phyloP scores from a whole-genome alignment of 306 rosid genomes.

The Vachellia pachyceras region DNA sequence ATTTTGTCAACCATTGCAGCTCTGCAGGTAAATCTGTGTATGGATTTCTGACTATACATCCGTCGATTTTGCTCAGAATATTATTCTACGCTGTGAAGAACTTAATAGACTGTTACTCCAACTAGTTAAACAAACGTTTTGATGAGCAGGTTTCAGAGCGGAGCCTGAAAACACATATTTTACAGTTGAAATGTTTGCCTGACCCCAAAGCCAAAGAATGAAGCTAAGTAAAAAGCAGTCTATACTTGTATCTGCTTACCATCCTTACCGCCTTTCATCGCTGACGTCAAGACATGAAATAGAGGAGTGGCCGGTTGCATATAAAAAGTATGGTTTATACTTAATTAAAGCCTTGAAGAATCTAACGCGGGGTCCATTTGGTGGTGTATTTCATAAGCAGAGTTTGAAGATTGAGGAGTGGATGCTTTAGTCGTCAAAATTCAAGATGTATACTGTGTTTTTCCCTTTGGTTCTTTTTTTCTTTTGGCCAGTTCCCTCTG shows the following conservation, averaged over 20 bases:
- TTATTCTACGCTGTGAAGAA: slow-evolving; percentile 11
- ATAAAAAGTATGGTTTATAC: neutral
- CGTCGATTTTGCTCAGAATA: slow-evolving; percentile 27
- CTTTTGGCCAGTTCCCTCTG: neutral
- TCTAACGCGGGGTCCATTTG: slow-evolving; percentile 41
- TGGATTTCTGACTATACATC: neutral
- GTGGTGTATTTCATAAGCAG: slow-evolving; percentile 34
- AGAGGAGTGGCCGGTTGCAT: neutral
- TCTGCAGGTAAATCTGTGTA: slow-evolving; percentile 64
- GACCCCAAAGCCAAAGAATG: slow-evolving; percentile 47
- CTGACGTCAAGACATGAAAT: slow-evolving; percentile 53
- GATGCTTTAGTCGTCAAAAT: slow-evolving; percentile 45
- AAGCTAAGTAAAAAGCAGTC: slow-evolving; percentile 23
- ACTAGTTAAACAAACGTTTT: slow-evolving; percentile 16
- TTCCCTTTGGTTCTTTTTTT: neutral
- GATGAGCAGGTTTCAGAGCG: slow-evolving; percentile 73
- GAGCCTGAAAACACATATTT: slow-evolving; percentile 76
- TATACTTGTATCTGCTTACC: slow-evolving; percentile 39
- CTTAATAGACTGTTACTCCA: neutral
- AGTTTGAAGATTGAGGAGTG: slow-evolving; percentile 39
- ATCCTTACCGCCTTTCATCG: slow-evolving; percentile 39
- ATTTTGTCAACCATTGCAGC: slow-evolving; percentile 70
- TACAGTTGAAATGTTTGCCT: slow-evolving; percentile 61
- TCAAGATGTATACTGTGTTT: neutral
- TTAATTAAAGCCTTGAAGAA: slow-evolving; percentile 40